Conservation (phyloP, 495 filamentous ascomycete species). For the Talaromyces nanjingensis region DNA sequence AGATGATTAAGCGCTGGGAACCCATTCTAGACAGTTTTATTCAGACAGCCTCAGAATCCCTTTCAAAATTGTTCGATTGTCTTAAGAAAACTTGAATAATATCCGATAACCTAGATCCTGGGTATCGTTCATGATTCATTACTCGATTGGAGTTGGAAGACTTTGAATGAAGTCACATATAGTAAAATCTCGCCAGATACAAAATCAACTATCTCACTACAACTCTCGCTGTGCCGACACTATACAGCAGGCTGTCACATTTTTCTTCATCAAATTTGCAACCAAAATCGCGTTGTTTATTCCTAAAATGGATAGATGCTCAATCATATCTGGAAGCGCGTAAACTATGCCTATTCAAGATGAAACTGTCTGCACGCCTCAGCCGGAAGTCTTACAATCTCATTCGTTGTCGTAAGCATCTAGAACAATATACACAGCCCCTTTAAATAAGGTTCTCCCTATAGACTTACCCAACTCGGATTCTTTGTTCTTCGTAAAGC, state of each 20-base stretch:
- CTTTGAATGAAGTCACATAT: not conserved
- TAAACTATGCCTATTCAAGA: slow-evolving; percentile 5
- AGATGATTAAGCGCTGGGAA: not conserved
- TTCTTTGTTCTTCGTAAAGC: not conserved
- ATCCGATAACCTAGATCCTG: not conserved
- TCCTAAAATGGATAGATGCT: not conserved
- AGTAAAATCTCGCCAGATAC: not conserved
- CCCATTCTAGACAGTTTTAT: not conserved
- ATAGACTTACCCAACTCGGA: not conserved
- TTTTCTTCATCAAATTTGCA: not conserved
- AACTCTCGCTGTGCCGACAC: not conserved
- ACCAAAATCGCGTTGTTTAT: not conserved
- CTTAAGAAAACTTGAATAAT: not conserved
- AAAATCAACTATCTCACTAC: not conserved
- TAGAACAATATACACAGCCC: not conserved
- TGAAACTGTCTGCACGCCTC: not conserved
- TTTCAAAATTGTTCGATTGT: not conserved
- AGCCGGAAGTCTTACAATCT: not conserved
- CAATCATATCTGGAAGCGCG: not conserved
- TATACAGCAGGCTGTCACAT: not conserved
- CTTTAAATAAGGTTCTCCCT: not conserved
- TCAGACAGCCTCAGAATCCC: not conserved
- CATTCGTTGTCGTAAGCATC: not conserved
- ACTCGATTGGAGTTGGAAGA: not conserved
- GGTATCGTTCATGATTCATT: not conserved